Evolutionary conservation across 2,329 filamentous ascomycete species (phyloP).

Genomic region (Chaetoscypha palmicola): DNA sequence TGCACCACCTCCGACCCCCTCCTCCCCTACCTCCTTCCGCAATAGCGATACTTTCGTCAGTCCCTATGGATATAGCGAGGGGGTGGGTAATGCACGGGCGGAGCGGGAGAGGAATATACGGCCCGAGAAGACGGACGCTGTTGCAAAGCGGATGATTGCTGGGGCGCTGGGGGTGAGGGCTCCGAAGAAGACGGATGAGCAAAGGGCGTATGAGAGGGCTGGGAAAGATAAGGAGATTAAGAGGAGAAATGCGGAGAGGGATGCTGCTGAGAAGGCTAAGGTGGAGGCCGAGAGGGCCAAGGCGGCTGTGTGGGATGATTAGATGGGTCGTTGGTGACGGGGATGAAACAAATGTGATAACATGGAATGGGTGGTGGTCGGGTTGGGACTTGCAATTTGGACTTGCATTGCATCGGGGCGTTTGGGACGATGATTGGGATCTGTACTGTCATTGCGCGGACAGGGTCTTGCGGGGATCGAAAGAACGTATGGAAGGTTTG

Average conservation of each 20-base stretch:
- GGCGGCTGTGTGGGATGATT: slow-evolving; percentile 80
- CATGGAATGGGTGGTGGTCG: too few relatives aligned
- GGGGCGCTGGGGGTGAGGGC: slow-evolving; percentile 76
- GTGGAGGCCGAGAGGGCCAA: slow-evolving; percentile 67
- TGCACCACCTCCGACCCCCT: slow-evolving; percentile 62
- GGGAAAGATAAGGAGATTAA: slow-evolving; percentile 79
- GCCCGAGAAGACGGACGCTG: slow-evolving; percentile 90
- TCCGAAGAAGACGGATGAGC: slow-evolving; percentile 79
- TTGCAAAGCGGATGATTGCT: slow-evolving; percentile 84
- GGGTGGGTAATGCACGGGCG: slow-evolving; percentile 6
- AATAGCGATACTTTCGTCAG: slow-evolving; percentile 13
- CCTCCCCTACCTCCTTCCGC: slow-evolving; percentile 39
- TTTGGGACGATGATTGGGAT: background rate
- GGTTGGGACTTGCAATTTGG: too few relatives aligned
- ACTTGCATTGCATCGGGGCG: background rate
- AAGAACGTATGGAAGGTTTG: too few relatives aligned
- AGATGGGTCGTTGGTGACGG: background rate
- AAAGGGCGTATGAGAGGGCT: slow-evolving; percentile 76
- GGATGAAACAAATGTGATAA: too few relatives aligned
- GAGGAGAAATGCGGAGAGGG: slow-evolving; percentile 63
- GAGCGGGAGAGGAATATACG: slow-evolving; percentile 34
- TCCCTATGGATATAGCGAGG: slow-evolving; percentile 22
- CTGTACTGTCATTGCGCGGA: background rate
- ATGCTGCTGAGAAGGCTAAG: slow-evolving; percentile 51
- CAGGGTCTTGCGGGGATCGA: background rate